Evolutionary conservation across 495 filamentous ascomycete species (phyloP).

Genomic region (Penicillium steckii): DNA sequence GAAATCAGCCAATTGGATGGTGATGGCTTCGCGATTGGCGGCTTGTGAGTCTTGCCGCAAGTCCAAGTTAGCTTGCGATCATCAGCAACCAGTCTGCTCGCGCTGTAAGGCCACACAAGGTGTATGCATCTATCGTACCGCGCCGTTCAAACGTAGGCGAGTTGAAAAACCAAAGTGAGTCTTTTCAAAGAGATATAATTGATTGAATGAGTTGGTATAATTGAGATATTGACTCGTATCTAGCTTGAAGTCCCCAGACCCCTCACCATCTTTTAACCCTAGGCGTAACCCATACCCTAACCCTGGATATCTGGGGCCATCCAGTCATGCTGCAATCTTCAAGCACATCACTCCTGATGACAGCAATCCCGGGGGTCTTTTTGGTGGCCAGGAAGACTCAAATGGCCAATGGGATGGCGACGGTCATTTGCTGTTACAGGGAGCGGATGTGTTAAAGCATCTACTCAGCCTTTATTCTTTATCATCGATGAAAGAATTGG

Average conservation of each 20-base stretch:
- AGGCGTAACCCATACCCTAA: conserved; percentile 40
- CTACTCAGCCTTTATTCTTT: conserved; percentile 23
- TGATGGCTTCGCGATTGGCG: conserved; percentile 27
- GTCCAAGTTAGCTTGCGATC: conserved; percentile 43
- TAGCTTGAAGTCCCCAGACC: conserved; percentile 19
- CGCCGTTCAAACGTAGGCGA: conserved; percentile 38
- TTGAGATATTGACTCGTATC: not conserved
- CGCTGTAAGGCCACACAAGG: conserved; percentile 30
- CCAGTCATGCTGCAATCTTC: conserved; percentile 43
- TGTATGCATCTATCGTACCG: conserved; percentile 38
- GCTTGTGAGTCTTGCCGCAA: conserved; percentile 42
- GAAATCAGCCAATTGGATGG: not conserved
- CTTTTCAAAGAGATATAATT: too few species aligned
- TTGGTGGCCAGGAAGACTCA: conserved; percentile 6
- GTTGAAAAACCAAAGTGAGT: conserved; percentile 22
- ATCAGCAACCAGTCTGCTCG: conserved; percentile 37
- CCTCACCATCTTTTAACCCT: conserved; percentile 23
- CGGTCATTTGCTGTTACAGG: conserved; percentile 24
- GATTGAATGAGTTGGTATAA: not conserved
- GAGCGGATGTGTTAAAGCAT: conserved; percentile 27
- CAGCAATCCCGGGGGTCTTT: conserved; percentile 2
- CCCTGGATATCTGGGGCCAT: conserved; percentile 43
- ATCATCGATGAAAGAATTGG: conserved; percentile 28
- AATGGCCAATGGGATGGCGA: conserved; percentile 19
- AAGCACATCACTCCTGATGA: conserved; percentile 35